Base-by-base conservation (phyloP, 164 flowering plant genomes). In the Aristolochia californica region DNA sequence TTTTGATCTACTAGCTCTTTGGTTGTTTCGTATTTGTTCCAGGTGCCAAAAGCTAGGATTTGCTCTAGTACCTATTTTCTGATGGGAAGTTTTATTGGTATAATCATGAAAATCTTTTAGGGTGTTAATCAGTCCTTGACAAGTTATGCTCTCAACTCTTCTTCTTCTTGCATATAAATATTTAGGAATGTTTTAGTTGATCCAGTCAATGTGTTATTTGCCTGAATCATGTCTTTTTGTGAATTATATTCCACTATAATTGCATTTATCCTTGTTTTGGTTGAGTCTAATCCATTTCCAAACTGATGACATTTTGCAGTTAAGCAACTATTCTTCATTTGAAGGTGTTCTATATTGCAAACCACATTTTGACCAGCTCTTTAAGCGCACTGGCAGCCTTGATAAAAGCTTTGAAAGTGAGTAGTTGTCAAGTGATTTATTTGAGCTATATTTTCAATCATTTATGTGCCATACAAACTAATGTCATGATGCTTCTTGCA, bases 301-400 rank as follows among this genome's bases (percentile, higher is more conserved):
- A 20, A 45, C 34, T 45, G 18, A 50, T 26, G 12, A 48, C 52
- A 21, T 22, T 55, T 69, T 80, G 72, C 91, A 91, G 95, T 78
- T 91, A 43, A 64, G 77, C 62, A 88, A 86, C 62, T 91, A 83
- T 62, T 71, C 74, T 68, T 91, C 98, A 49, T 91, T 84, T 59
- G 96, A 91, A 77, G 95, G 98, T 25, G 96, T 91, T 64, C 62
- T 88, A 48, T 91, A 88, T 60, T 91, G 98, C 79, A 88, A 82
- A 68, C 98, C 95, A 69, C 98, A 91, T 78, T 91, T 85, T 72
- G 95, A 86, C 72, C 98, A 91, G 58, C 81, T 91, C 40, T 80
- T 83, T 59, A 91, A 91, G 77, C 81, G 70, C 83, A 91, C 98
- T 47, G 98, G 98, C 55, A 88, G 98, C 74, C 74, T 88, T 74